Evolutionary conservation across 2,329 filamentous ascomycete genomes (phyloP).

Genomic region (Tolypocladium sp.): DNA sequence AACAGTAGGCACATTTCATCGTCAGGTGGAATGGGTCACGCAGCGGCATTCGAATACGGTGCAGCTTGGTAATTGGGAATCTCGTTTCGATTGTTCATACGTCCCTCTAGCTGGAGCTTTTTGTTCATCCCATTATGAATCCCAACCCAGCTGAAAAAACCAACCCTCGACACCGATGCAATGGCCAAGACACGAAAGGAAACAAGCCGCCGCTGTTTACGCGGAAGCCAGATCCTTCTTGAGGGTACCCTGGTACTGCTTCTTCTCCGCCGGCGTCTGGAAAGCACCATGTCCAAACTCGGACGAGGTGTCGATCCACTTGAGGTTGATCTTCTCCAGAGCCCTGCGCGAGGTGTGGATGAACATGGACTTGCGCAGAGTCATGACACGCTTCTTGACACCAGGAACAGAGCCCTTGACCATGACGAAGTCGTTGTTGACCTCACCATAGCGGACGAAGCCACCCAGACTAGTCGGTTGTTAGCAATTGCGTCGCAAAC

Average conservation of each 20-base stretch:
- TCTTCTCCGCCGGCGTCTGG: slow-evolving; percentile 98
- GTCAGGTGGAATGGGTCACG: neutral
- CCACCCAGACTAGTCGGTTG: slow-evolving; percentile 69
- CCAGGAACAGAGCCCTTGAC: slow-evolving; percentile 96
- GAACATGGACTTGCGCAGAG: slow-evolving; percentile 98
- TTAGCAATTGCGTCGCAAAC: slow-evolving; percentile 20
- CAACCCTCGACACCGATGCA: slow-evolving; percentile 48
- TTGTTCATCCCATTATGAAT: slow-evolving; percentile 26
- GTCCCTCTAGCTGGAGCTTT: slow-evolving; percentile 22
- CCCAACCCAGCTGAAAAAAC: slow-evolving; percentile 28
- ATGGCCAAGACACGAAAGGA: slow-evolving; percentile 35
- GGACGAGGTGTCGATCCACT: slow-evolving; percentile 99
- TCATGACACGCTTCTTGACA: slow-evolving; percentile 99
- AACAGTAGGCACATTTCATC: neutral
- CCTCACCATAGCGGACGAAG: slow-evolving; percentile 97
- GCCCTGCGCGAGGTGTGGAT: slow-evolving; percentile 90
- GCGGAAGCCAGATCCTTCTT: slow-evolving; percentile 79
- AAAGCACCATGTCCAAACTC: slow-evolving; percentile 99
- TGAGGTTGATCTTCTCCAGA: slow-evolving; percentile 98
- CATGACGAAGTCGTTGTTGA: slow-evolving; percentile 98
- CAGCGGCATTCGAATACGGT: neutral
- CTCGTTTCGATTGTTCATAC: slow-evolving; percentile 20
- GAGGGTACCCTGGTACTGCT: slow-evolving; percentile 93
- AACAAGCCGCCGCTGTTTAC: slow-evolving; percentile 26
- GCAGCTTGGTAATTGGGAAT: slow-evolving; percentile 4